Evolutionary conservation across 1,284 basidiomycete species (phyloP).

Genomic region (Singerocomus inundabilis): DNA sequence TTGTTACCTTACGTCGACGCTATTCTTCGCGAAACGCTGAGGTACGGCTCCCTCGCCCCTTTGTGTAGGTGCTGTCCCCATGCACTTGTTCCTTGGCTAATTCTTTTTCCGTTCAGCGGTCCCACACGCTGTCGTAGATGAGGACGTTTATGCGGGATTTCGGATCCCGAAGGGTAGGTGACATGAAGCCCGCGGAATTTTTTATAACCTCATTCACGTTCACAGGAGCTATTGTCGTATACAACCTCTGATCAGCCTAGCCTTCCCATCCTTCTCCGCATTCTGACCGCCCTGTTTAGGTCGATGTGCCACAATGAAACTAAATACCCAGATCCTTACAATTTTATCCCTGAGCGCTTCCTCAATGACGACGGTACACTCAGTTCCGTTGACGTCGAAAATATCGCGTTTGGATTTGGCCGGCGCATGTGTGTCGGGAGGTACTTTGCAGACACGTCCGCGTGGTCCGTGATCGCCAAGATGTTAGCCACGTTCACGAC

Average conservation of each 20-base stretch:
- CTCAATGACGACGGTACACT: constrained; percentile 18
- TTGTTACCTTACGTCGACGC: constrained; percentile 16
- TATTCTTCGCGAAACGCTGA: constrained; percentile 16
- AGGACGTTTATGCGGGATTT: constrained; percentile 25
- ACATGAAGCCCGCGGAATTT: background rate
- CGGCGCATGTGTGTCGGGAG: constrained; percentile 10
- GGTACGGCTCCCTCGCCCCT: constrained; percentile 6
- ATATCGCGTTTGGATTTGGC: constrained; percentile 22
- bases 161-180: constrained; percentile 23
- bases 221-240: constrained; percentile 18
- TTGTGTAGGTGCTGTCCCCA: constrained; percentile 3
- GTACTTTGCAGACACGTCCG: background rate
- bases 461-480: constrained; percentile 3
- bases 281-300: constrained; percentile 5
- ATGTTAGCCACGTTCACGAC: constrained; percentile 16
- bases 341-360: constrained; percentile 28
- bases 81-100: background rate
- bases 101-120: constrained; percentile 12
- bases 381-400: constrained; percentile 3
- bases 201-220: background rate
- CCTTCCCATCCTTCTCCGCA: background rate
- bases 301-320: constrained; percentile 22
- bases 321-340: constrained; percentile 18
- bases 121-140: constrained; percentile 19
- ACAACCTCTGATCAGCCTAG: constrained; percentile 25